Evolutionary conservation across 768 basidiomycete genomes (phyloP).

Genomic region (Leccinum disarticulatum): DNA sequence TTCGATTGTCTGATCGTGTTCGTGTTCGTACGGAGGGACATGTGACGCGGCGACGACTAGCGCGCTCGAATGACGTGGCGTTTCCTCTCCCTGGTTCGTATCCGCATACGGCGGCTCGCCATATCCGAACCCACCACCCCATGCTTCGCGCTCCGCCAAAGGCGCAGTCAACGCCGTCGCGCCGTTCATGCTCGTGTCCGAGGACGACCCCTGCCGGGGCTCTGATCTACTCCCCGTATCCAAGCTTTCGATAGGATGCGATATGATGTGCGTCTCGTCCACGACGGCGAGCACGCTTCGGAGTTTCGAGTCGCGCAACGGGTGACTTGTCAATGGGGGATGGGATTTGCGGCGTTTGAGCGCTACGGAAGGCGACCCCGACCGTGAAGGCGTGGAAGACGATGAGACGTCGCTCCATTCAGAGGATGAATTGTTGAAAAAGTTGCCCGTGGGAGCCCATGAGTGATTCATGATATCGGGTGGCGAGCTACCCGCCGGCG

Average conservation of each 20-base stretch:
- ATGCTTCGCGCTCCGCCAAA: conserved; percentile 34
- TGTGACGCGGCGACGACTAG: conserved; percentile 19
- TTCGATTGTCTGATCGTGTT: conserved; percentile 15
- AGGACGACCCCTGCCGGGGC: conserved; percentile 24
- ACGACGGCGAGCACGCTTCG: conserved; percentile 72
- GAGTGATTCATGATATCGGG: conserved; percentile 37
- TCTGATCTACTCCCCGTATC: conserved; percentile 19
- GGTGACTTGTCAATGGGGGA: conserved; percentile 40
- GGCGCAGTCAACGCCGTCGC: conserved; percentile 1
- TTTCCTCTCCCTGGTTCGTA: conserved; percentile 38
- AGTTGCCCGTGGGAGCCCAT: conserved; percentile 51
- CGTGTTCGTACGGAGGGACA: conserved; percentile 24
- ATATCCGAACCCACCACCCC: conserved; percentile 40
- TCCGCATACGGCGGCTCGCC: conserved; percentile 38
- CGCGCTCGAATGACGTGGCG: conserved; percentile 45
- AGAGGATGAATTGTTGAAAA: conserved; percentile 51
- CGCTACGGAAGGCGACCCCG: conserved; percentile 47
- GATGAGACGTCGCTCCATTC: conserved; percentile 54
- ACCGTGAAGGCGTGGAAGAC: conserved; percentile 45
- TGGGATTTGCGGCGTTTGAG: conserved; percentile 52
- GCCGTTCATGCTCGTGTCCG: conserved; percentile 29
- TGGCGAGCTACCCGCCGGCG: conserved; percentile 37
- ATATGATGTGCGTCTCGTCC: conserved; percentile 52
- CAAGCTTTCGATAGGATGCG: conserved; percentile 28
- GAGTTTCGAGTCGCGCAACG: conserved; percentile 59